Base-by-base conservation (phyloP, 352 stramenopile species). In the Phytopythium delawarense region DNA sequence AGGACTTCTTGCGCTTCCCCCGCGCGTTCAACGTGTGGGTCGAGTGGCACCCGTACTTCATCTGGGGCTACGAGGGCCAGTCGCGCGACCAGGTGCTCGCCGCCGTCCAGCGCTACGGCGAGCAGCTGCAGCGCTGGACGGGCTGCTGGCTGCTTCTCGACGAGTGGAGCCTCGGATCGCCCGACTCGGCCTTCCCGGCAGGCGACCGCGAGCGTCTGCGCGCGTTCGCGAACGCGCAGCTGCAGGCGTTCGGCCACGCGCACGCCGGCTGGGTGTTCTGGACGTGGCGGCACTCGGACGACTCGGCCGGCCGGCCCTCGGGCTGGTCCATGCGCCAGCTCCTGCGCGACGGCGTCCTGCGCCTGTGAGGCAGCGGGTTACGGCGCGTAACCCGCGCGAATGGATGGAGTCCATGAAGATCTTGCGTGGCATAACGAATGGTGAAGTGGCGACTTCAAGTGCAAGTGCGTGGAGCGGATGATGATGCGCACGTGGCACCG, bases 241-340 rank as follows among this genome's bases (percentile, higher is more conserved):
- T 92, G 7, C 58, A 81, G 25, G 76, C 75, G 0, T 89, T 92
- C 45, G 65, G 64, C 32, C 64, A 78, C 7, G 85, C 85, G 20
- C 81, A 92, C 54, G 75, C 79, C 4, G 86, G 86, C n/a, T 96
- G 84, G 84, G 84, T 87, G 30, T 96, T 96, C 72, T 96, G 87
- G 87, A 89, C 72, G 39, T 96, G 87, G 87, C 77, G 79, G 34
- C 84, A 94, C 51, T 79, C 78, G 4, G 86, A 93, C 61, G 84
- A 93, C 57, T 64, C 67, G 55, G 70, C 85, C 59, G 75, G 73
- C 52, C 65, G 65, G 39, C 67, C 76, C 32, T 79, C 80, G 39
- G 82, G 79, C 0, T 95, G 87, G 87, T 92, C 82, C 37, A 72
- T 95, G 78, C 79, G 84, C 18, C 80, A 91, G 53, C 67, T 95